phyloP scores from a whole-genome alignment of 2,329 filamentous ascomycete genomes.

The Exophiala dermatitidis region DNA sequence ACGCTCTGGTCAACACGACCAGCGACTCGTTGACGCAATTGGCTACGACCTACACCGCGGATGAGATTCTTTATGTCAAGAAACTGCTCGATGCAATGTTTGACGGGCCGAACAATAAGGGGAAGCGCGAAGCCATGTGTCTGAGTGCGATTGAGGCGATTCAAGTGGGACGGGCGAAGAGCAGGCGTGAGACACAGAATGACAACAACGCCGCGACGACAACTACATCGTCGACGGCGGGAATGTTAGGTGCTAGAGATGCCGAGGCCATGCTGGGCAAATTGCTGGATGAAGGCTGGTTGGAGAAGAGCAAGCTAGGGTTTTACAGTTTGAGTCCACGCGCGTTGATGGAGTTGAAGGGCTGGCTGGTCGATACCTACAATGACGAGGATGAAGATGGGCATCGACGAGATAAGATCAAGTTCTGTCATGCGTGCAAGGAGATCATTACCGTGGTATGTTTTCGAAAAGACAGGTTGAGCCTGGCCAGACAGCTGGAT shows the following conservation, averaged over 20 bases:
- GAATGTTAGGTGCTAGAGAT: conserved; percentile 62
- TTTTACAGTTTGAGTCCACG: conserved; percentile 73
- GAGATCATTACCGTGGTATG: conserved; percentile 72
- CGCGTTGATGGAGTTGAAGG: conserved; percentile 73
- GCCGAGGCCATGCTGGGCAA: conserved; percentile 64
- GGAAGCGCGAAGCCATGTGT: conserved; percentile 73
- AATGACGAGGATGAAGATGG: conserved; percentile 61
- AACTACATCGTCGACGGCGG: no score
- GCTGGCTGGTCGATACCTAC: conserved; percentile 82
- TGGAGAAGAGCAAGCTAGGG: conserved; percentile 63
- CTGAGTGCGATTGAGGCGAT: conserved; percentile 72
- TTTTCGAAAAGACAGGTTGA: neutral
- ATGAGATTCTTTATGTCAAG: conserved; percentile 86
- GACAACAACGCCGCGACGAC: no score
- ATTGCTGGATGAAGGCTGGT: conserved; percentile 74
- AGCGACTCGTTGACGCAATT: conserved; percentile 80
- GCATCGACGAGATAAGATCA: conserved; percentile 61
- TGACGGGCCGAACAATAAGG: conserved; percentile 68
- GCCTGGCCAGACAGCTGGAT: no score
- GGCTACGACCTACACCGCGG: conserved; percentile 69
- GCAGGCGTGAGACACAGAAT: conserved; percentile 29
- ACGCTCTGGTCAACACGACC: conserved; percentile 78
- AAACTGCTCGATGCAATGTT: conserved; percentile 87
- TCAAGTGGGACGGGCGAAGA: conserved; percentile 51
- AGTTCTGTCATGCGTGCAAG: conserved; percentile 79